These are phyloP conservation scores for Graphium sp. DNA, from an alignment of 2,329 filamentous ascomycete genomes.

Conservation along the genomic window DNA sequence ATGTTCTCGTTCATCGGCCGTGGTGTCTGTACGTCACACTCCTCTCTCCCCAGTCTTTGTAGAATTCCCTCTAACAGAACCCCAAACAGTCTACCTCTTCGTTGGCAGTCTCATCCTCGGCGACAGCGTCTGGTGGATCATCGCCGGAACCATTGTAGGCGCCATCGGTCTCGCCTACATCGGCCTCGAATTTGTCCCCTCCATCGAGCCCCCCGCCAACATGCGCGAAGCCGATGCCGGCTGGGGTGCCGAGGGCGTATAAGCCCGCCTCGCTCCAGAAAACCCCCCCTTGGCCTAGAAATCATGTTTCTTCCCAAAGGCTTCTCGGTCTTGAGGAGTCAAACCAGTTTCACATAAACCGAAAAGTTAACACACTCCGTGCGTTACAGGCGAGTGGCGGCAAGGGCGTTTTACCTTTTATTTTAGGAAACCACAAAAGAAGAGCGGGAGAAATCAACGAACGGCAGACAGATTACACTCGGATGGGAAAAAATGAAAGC, in stretches of 20 bases:
- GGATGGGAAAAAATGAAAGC: too few species aligned
- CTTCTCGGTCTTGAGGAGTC: too few species aligned
- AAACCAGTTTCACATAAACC: too few species aligned
- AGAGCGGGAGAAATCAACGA: too few species aligned
- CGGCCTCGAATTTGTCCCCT: conserved; percentile 59
- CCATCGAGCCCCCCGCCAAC: conserved; percentile 64
- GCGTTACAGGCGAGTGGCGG: too few species aligned
- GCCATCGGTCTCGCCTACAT: conserved; percentile 65
- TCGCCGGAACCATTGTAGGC: conserved; percentile 65
- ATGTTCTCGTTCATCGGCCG: conserved; percentile 95
- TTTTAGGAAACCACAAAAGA: too few species aligned
- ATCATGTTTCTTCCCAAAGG: too few species aligned
- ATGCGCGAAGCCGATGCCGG: conserved; percentile 64
- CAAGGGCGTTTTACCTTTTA: too few species aligned
- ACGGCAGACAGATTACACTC: too few species aligned
- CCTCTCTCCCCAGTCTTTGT: background rate
- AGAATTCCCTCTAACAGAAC: conserved; percentile 4
- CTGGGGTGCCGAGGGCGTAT: conserved; percentile 67
- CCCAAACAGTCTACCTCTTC: conserved; percentile 74
- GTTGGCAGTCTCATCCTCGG: conserved; percentile 74
- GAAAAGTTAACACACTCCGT: too few species aligned
- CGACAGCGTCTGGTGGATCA: conserved; percentile 45
- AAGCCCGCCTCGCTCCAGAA: conserved; percentile 11
- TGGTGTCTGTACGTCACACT: conserved; percentile 61
- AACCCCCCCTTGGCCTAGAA: too few species aligned